Base-by-base conservation (phyloP, 2,329 filamentous ascomycete genomes). In the Fusarium ramigenum region DNA sequence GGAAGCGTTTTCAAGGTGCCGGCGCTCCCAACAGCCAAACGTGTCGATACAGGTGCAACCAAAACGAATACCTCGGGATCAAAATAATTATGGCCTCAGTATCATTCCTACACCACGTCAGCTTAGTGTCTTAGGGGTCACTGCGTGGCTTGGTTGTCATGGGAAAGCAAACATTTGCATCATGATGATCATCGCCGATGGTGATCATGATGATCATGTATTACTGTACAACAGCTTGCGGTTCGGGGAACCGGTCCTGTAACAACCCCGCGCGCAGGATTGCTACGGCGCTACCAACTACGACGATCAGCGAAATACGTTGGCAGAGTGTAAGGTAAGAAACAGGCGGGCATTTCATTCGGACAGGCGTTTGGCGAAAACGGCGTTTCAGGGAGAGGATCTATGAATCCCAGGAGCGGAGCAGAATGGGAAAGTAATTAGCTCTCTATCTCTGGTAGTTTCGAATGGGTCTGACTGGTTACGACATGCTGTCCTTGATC, bases 1-100 rank as follows among this genome's bases (percentile, higher is more conserved):
- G 79, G 87, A 57, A 90, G 86, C 16, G 92, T 90, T 2, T 97
- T 98, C 87, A 97, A 95, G 82, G 92, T 97, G 43, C 95, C 96
- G 21, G 88, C 87, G 5, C 80, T 96, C 74, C 94, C 94, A 21
- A 84, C 89, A 32, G 87, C 84, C 60, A 98, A 98, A 85, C 95
- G 91, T 82, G 84, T 91, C 42, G 78, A 82, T 37, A 82, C 81
- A 36, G 81, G 81, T 9, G 66, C 78, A 15, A 78, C 79, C 16
- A 83, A 82, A 72, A 81, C 83, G 80, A 80, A 77, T 6, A 80
- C 81, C 42, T 75, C 79, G 43, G 59, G 54, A 63, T 78, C 66
- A 32, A 79, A 75, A 70, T 75, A 57, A 63, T 70, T 37, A 37
- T 59, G 40, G n/a, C 53, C 43, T 63, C 39, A 34, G 30, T 18